Percentiles rank a stretch among this genome's conserved stretches.
phyloP scores from a whole-genome alignment of 257 asterid species.

The Jacaranda copaia region DNA sequence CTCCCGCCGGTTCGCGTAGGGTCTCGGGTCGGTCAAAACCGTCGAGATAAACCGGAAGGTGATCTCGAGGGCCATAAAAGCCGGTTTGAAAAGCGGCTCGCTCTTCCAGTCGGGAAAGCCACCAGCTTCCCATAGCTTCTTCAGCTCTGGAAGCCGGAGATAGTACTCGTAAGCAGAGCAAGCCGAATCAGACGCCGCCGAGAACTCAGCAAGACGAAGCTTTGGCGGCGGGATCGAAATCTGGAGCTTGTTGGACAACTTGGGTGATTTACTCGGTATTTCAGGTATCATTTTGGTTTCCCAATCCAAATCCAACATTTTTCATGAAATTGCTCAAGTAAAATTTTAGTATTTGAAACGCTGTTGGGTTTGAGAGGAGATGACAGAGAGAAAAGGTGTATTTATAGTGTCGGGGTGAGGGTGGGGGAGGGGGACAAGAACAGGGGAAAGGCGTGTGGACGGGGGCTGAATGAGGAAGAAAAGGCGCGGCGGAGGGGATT shows the following conservation, averaged over 20 bases:
- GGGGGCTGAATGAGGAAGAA: slow-evolving; percentile 29
- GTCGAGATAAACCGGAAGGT: slow-evolving; percentile 83
- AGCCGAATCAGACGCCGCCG: slow-evolving; percentile 74
- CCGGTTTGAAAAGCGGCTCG: slow-evolving; percentile 71
- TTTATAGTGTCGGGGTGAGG: slow-evolving; percentile 48
- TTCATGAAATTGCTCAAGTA: neutral
- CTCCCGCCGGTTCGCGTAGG: slow-evolving; percentile 71
- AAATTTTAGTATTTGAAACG: neutral
- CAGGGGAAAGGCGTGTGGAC: slow-evolving; percentile 68
- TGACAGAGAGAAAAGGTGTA: slow-evolving; percentile 22
- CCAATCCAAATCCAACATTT: slow-evolving; percentile 92
- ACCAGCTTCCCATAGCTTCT: slow-evolving; percentile 56
- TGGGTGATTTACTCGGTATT: slow-evolving; percentile 68
- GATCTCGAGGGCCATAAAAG: slow-evolving; percentile 71
- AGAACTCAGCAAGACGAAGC: slow-evolving; percentile 50
- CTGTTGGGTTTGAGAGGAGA: slow-evolving; percentile 24
- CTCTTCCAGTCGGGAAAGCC: slow-evolving; percentile 79
- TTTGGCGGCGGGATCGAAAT: slow-evolving; percentile 67
- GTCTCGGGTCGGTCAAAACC: slow-evolving; percentile 74
- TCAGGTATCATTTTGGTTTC: slow-evolving; percentile 71
- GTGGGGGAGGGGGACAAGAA: slow-evolving; percentile 37
- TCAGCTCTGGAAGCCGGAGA: slow-evolving; percentile 75
- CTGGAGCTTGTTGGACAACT: slow-evolving; percentile 65
- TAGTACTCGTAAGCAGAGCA: slow-evolving; percentile 81
- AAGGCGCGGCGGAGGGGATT: slow-evolving; percentile 56